A percentile compares a stretch with the other conserved stretches of the same genome.
Evolutionary conservation across 345 rosid genomes (phyloP).

Genomic region (Pseudoturritis turrita): DNA sequence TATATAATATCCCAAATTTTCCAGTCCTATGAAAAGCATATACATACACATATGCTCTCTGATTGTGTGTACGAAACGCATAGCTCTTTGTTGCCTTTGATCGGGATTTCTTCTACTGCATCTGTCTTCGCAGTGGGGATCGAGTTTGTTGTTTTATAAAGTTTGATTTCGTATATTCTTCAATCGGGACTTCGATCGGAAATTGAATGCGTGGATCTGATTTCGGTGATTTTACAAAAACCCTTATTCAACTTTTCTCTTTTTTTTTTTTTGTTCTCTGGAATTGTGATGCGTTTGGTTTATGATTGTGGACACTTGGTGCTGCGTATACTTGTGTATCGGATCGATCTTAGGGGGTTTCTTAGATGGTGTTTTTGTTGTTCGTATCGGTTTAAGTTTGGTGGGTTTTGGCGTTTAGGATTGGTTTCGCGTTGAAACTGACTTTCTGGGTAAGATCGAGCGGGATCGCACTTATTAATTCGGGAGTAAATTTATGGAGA

Average conservation of each 20-base stretch:
- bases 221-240: conserved; percentile 28
- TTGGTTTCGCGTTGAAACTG: not conserved
- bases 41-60: conserved; percentile 1
- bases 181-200: not conserved
- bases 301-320: not conserved
- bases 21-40: not conserved
- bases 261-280: not conserved
- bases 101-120: conserved; percentile 13
- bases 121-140: conserved; percentile 17
- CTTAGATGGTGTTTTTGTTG: not conserved
- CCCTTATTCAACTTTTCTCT: conserved; percentile 6
- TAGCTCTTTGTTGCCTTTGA: conserved; percentile 4
- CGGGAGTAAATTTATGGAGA: not conserved
- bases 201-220: conserved; percentile 35
- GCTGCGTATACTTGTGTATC: not conserved
- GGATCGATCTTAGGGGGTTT: conserved; percentile 18
- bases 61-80: not conserved
- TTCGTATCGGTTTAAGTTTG: not conserved
- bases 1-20: not conserved
- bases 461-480: conserved; percentile 3
- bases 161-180: conserved; percentile 5
- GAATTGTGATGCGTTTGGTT: conserved; percentile 10
- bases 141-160: not conserved
- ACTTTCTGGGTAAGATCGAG: conserved; percentile 13
- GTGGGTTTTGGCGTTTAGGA: conserved; percentile 15